Conservation (phyloP, 2,329 filamentous ascomycete genomes). For the Triangularia setosa region DNA sequence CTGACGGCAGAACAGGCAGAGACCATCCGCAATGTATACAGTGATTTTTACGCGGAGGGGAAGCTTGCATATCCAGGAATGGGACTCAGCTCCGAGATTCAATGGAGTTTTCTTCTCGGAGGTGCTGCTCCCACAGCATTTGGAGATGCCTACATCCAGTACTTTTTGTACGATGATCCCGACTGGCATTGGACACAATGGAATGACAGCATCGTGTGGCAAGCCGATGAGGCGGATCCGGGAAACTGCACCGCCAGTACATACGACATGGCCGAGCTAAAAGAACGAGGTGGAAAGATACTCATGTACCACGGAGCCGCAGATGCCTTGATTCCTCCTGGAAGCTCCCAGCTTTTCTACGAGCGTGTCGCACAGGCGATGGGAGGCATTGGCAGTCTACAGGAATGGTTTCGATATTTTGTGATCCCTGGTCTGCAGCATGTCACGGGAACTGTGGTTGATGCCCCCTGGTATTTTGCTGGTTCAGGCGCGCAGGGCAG, state of each 20-base stretch:
- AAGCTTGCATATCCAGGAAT: slow-evolving; percentile 40
- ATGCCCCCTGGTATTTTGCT: slow-evolving; percentile 41
- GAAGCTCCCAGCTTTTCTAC: slow-evolving; percentile 36
- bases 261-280: slow-evolving; percentile 38
- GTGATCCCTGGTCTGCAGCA: slow-evolving; percentile 52
- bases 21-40: slow-evolving; percentile 9
- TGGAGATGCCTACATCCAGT: slow-evolving; percentile 34
- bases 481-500: slow-evolving; percentile 29
- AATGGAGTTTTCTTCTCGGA: slow-evolving; percentile 27
- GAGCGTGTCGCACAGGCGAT: slow-evolving; percentile 40
- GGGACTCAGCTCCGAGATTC: slow-evolving; percentile 44
- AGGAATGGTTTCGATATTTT: slow-evolving; percentile 49
- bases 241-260: slow-evolving; percentile 37
- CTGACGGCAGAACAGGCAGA: slow-evolving; percentile 21
- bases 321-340: slow-evolving; percentile 39
- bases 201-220: slow-evolving; percentile 30
- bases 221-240: slow-evolving; percentile 35
- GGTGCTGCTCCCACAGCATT: slow-evolving; percentile 30
- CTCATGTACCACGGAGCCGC: slow-evolving; percentile 44
- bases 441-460: slow-evolving; percentile 35
- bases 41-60: slow-evolving; percentile 26
- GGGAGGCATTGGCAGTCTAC: slow-evolving; percentile 32
- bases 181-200: slow-evolving; percentile 34
- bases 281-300: slow-evolving; percentile 39
- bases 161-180: slow-evolving; percentile 40